phyloP scores from a whole-genome alignment of 1,139 yeast genomes.

The Kodamaea anthophila region DNA sequence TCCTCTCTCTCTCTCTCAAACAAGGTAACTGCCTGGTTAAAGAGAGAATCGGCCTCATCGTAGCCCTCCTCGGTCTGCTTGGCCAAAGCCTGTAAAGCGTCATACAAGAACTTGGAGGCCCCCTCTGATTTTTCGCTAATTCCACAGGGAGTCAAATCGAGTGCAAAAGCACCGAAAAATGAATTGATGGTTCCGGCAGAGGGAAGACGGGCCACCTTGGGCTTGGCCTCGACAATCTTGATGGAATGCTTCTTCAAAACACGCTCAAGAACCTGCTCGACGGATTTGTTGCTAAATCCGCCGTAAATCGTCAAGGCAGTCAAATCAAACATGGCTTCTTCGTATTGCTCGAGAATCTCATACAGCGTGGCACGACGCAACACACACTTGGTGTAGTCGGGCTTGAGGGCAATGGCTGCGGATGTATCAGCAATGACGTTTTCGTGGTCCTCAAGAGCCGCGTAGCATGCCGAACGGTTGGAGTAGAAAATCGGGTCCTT shows the following conservation, averaged over 20 bases:
- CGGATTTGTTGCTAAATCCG: conserved; percentile 70
- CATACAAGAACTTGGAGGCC: conserved; percentile 58
- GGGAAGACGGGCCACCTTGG: conserved; percentile 55
- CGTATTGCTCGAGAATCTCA: conserved; percentile 70
- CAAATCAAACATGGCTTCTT: conserved; percentile 87
- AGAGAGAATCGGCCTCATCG: conserved; percentile 63
- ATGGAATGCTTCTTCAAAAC: conserved; percentile 74
- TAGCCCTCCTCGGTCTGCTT: conserved; percentile 66
- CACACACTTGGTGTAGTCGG: conserved; percentile 81
- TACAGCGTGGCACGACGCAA: conserved; percentile 72
- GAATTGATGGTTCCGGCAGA: conserved; percentile 82
- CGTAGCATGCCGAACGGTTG: conserved; percentile 92
- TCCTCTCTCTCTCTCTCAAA: conserved; percentile 36
- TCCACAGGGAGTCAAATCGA: conserved; percentile 42
- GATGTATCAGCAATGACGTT: conserved; percentile 86
- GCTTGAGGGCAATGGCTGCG: conserved; percentile 76
- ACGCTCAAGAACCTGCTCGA: conserved; percentile 82
- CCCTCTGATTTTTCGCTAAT: conserved; percentile 44
- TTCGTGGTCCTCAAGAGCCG: conserved; percentile 70
- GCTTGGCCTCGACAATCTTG: conserved; percentile 56
- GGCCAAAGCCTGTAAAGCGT: conserved; percentile 61
- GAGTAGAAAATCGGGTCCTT: conserved; percentile 86
- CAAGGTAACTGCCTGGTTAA: conserved; percentile 61
- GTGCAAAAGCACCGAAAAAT: conserved; percentile 71
- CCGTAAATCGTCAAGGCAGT: conserved; percentile 78